These are phyloP conservation scores for Kingdonia uniflora DNA, from an alignment of 164 flowering plant genomes.

Conservation along the genomic window DNA sequence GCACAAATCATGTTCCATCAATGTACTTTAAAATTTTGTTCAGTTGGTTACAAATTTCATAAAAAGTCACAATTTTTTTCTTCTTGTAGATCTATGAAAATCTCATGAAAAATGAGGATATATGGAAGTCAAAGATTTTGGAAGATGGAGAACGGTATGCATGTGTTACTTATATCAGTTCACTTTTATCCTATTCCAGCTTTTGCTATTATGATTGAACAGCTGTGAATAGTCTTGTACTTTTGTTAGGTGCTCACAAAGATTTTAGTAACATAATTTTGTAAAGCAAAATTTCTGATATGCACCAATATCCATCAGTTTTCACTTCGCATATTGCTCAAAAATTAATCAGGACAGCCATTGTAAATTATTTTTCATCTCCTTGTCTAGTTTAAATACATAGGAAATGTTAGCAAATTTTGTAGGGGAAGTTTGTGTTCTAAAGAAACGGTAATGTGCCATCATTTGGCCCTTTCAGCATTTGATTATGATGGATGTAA, in stretches of 20 bases:
- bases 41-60: too few relatives aligned
- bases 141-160: constrained; percentile 71
- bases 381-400: too few relatives aligned
- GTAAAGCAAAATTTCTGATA: neutral
- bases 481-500: too few relatives aligned
- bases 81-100: constrained; percentile 71
- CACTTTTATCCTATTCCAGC: neutral
- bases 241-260: neutral
- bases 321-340: too few relatives aligned
- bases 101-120: constrained; percentile 69
- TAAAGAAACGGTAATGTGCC: too few relatives aligned
- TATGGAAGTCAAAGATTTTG: constrained; percentile 55
- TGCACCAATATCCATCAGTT: too few relatives aligned
- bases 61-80: too few relatives aligned
- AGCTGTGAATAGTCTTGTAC: neutral
- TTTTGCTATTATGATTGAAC: neutral
- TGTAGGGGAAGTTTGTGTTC: too few relatives aligned
- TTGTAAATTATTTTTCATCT: too few relatives aligned
- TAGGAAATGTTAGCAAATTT: too few relatives aligned
- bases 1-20: neutral
- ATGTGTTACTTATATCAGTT: neutral
- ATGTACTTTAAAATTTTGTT: neutral
- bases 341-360: too few relatives aligned
- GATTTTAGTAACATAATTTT: neutral
- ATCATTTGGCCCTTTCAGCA: too few relatives aligned